Percentiles rank a stretch among this genome's conserved stretches.
phyloP scores from a whole-genome alignment of 257 asterid genomes.

The Handroanthus guayacan region DNA sequence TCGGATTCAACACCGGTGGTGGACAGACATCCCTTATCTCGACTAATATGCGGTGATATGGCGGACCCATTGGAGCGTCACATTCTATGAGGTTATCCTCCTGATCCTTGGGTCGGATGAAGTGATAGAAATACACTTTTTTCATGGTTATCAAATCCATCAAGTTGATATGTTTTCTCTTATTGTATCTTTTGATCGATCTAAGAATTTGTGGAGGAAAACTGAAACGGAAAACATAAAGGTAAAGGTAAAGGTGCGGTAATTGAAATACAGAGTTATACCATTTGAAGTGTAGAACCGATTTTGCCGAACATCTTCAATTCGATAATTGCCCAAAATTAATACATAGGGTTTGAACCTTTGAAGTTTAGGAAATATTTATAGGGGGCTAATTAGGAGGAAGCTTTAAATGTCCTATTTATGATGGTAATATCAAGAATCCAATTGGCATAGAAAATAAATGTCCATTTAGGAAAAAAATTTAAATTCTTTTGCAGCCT shows the following conservation, averaged over 20 bases:
- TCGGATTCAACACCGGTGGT: slow-evolving; percentile 38
- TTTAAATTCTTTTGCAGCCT: slow-evolving; percentile 13
- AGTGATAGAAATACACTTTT: slow-evolving; percentile 52
- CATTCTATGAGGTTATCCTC: slow-evolving; percentile 33
- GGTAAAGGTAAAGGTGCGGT: too few relatives aligned
- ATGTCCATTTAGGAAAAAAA: slow-evolving; percentile 29
- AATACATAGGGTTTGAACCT: background rate
- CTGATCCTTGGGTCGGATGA: slow-evolving; percentile 47
- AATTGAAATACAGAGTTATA: too few relatives aligned
- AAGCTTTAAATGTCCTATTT: slow-evolving; percentile 27
- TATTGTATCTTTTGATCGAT: background rate
- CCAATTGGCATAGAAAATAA: slow-evolving; percentile 28
- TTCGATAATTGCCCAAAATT: too few relatives aligned
- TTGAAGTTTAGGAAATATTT: slow-evolving; percentile 21
- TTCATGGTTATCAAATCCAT: slow-evolving; percentile 33
- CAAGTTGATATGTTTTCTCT: background rate
- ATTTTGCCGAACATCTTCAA: too few relatives aligned
- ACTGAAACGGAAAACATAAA: too few relatives aligned
- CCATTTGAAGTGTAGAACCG: too few relatives aligned
- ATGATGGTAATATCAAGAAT: slow-evolving; percentile 39
- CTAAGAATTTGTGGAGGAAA: too few relatives aligned
- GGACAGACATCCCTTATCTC: slow-evolving; percentile 54
- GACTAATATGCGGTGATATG: slow-evolving; percentile 42
- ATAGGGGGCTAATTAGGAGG: slow-evolving; percentile 21
- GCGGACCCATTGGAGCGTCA: background rate